Evolutionary conservation across 805 yeast species (phyloP).

Genomic region (Candida nonsorbophila): DNA sequence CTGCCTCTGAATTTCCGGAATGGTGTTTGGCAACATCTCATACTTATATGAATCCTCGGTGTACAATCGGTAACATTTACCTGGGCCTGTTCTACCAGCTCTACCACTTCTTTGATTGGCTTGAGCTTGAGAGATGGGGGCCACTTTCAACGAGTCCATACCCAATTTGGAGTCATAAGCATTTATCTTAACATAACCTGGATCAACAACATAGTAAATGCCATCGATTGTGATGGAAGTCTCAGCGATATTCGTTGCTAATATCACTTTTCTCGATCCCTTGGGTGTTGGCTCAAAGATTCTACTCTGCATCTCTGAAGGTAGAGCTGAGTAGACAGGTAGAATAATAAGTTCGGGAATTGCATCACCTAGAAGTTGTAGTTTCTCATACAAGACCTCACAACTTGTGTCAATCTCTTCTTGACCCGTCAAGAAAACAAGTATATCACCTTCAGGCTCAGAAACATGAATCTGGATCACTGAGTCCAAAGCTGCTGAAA

Average conservation of each 20-base stretch:
- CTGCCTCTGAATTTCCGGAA: conserved; percentile 90
- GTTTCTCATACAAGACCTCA: conserved; percentile 61
- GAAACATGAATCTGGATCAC: conserved; percentile 82
- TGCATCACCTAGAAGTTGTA: conserved; percentile 56
- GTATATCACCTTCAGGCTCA: conserved; percentile 71
- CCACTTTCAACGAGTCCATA: conserved; percentile 80
- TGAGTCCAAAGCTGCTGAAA: conserved; percentile 78
- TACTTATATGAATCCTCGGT: conserved; percentile 74
- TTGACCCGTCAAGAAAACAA: conserved; percentile 85
- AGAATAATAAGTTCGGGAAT: conserved; percentile 65
- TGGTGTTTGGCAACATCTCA: conserved; percentile 74
- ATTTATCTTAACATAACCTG: conserved; percentile 89
- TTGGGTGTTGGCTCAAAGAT: conserved; percentile 87
- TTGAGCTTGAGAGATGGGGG: conserved; percentile 91
- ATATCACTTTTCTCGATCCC: conserved; percentile 79
- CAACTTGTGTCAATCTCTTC: conserved; percentile 92
- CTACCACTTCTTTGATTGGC: conserved; percentile 95
- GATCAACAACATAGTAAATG: conserved; percentile 84
- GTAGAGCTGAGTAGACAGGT: conserved; percentile 89
- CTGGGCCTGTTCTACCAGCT: conserved; percentile 97
- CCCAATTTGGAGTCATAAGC: conserved; percentile 85
- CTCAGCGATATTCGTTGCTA: conserved; percentile 96
- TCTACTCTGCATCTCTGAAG: conserved; percentile 81
- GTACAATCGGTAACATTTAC: conserved; percentile 87
- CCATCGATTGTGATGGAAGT: conserved; percentile 96